Evolutionary conservation across 345 rosid species (phyloP).

Genomic region (Pistacia vera): DNA sequence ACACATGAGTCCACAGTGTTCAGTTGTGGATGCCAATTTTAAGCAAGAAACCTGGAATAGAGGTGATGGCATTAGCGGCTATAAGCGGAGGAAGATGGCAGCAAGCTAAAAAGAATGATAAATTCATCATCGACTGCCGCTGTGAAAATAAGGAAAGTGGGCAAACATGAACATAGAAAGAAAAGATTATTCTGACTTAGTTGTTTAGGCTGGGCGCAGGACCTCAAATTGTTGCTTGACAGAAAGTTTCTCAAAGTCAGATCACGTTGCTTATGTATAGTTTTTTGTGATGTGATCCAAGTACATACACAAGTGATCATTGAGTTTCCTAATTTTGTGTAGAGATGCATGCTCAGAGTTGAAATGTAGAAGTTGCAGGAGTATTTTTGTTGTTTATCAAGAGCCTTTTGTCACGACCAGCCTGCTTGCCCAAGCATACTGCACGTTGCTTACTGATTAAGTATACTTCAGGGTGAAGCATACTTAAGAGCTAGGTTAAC

Average conservation of each 20-base stretch:
- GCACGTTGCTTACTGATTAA: too few species aligned
- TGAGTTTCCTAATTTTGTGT: neutral
- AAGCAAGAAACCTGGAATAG: neutral
- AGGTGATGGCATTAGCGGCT: constrained; percentile 8
- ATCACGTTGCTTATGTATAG: neutral
- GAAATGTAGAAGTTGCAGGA: neutral
- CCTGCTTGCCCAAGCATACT: too few species aligned
- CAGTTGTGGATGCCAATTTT: constrained; percentile 9
- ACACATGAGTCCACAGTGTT: constrained; percentile 5
- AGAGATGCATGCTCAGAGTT: neutral
- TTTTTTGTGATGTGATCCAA: neutral
- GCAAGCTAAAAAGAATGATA: neutral
- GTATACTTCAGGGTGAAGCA: too few species aligned
- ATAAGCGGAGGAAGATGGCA: constrained; percentile 21
- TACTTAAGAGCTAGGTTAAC: too few species aligned
- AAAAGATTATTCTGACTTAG: neutral
- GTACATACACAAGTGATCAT: neutral
- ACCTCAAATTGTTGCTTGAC: neutral
- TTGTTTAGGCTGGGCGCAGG: neutral
- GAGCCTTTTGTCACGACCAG: too few species aligned
- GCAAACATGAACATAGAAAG: neutral
- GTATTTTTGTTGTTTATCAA: neutral
- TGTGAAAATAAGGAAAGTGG: neutral
- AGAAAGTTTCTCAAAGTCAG: neutral
- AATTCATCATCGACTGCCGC: neutral